A percentile compares a stretch with the other conserved stretches of the same genome.
These are phyloP conservation scores for Rhizopogon roseolus DNA, from an alignment of 768 basidiomycete species.

Conservation along the genomic window DNA sequence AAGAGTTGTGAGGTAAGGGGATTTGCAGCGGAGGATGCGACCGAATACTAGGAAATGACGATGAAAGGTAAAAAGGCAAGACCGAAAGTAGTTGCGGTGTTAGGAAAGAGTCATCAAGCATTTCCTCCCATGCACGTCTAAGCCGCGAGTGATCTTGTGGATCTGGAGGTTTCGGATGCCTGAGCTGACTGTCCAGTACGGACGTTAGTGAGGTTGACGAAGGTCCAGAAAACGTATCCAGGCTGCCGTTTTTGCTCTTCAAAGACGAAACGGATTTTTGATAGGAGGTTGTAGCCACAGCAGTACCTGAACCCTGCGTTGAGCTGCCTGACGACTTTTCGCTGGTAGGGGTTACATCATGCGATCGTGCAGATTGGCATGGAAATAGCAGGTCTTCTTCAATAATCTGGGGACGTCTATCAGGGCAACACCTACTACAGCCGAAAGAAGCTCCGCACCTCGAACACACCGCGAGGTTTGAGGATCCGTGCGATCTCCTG, in stretches of 20 bases:
- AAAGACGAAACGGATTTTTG: slow-evolving; percentile 20
- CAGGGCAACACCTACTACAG: slow-evolving; percentile 5
- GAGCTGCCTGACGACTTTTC: slow-evolving; percentile 18
- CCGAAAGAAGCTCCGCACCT: slow-evolving; percentile 38
- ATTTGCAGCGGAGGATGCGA: slow-evolving; percentile 44
- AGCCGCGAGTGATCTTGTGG: slow-evolving; percentile 62
- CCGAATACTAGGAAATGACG: slow-evolving; percentile 50
- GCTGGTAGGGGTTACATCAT: slow-evolving; percentile 1
- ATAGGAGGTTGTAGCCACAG: slow-evolving; percentile 13
- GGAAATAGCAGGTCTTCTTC: slow-evolving; percentile 77
- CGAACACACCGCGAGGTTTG: slow-evolving; percentile 55
- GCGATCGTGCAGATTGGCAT: slow-evolving; percentile 21
- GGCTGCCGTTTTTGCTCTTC: slow-evolving; percentile 7
- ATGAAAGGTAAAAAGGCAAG: slow-evolving; percentile 62
- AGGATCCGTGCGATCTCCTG: slow-evolving; percentile 69
- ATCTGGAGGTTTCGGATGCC: slow-evolving; percentile 25
- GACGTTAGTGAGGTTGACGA: slow-evolving; percentile 18
- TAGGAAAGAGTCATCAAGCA: slow-evolving; percentile 58
- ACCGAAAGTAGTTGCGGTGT: slow-evolving; percentile 49
- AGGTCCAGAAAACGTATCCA: slow-evolving; percentile 10
- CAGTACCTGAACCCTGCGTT: slow-evolving; percentile 23
- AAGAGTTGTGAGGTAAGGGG: slow-evolving; percentile 51
- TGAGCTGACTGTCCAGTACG: slow-evolving; percentile 7
- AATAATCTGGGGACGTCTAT: slow-evolving; percentile 43
- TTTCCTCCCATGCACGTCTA: slow-evolving; percentile 60